These are phyloP conservation scores for Hygrocybe punicea DNA, from an alignment of 768 basidiomycete species.

Conservation along the genomic window DNA sequence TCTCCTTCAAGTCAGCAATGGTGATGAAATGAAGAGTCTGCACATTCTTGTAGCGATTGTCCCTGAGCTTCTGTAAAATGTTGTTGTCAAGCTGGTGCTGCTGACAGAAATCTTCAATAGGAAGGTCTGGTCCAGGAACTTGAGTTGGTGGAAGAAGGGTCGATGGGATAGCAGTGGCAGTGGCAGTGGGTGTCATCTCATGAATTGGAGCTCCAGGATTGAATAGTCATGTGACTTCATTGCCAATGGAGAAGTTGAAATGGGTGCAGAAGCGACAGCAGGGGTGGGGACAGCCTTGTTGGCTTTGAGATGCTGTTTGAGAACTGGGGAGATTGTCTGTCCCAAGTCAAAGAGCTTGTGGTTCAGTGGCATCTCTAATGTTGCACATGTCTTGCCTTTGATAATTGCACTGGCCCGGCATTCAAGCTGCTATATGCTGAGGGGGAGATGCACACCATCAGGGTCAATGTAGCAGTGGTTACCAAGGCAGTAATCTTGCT, in stretches of 20 bases:
- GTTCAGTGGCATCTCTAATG: too few species aligned
- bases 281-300: neutral
- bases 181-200: neutral
- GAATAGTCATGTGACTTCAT: neutral
- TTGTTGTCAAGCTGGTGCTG: neutral
- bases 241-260: neutral
- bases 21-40: constrained; percentile 8
- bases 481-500: too few species aligned
- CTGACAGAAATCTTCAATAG: constrained; percentile 1
- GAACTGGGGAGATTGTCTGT: too few species aligned
- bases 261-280: too few species aligned
- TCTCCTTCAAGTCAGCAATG: constrained; percentile 13
- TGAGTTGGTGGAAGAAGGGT: neutral
- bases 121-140: neutral
- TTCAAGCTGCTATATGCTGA: too few species aligned
- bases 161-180: neutral
- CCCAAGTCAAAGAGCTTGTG: too few species aligned
- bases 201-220: neutral
- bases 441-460: too few species aligned
- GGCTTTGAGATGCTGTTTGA: neutral
- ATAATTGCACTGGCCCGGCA: too few species aligned
- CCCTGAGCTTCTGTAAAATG: too few species aligned
- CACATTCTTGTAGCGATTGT: constrained; percentile 9
- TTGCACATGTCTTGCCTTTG: too few species aligned
- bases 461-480: too few species aligned